Percentiles rank a stretch among this genome's conserved stretches.
Conservation (phyloP, 192 early-diverging fungal genomes). For the Chytriomyces sp. region DNA sequence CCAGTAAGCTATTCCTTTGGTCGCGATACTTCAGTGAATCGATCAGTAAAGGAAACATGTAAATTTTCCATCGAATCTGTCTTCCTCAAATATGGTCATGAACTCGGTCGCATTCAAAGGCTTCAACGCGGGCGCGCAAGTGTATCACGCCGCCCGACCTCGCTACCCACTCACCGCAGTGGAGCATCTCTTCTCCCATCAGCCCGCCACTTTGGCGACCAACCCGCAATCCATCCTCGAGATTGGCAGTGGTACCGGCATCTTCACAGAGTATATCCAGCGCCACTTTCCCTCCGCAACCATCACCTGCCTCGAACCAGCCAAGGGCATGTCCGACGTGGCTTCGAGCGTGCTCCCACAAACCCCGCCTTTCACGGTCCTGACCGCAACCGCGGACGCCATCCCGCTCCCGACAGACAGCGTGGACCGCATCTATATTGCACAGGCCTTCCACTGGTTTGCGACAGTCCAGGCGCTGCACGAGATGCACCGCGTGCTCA, state of each 20-base stretch:
- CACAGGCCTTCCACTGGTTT: conserved; percentile 58
- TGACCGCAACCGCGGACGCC: background rate
- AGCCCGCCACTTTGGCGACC: background rate
- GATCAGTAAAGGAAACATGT: too few relatives aligned
- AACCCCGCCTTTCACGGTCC: background rate
- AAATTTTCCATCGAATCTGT: too few relatives aligned
- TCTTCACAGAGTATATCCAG: conserved; percentile 1
- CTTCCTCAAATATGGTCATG: too few relatives aligned
- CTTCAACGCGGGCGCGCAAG: conserved; percentile 16
- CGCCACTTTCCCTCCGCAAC: background rate
- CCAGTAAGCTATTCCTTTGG: too few relatives aligned
- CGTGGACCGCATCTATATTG: background rate
- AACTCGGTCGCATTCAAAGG: conserved; percentile 15
- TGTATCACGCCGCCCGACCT: conserved; percentile 22
- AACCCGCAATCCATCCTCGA: background rate
- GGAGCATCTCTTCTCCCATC: background rate
- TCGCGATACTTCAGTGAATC: too few relatives aligned
- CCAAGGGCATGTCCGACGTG: background rate
- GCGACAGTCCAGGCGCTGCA: conserved; percentile 40
- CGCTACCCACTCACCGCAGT: conserved; percentile 14
- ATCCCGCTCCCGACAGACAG: background rate
- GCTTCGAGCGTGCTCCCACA: background rate
- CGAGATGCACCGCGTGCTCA: conserved; percentile 50
- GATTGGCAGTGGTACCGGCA: conserved; percentile 3
- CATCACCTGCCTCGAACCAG: conserved; percentile 7